Evolutionary conservation across 192 early-diverging fungal genomes (phyloP).

Genomic region (Funneliformis geosporum): DNA sequence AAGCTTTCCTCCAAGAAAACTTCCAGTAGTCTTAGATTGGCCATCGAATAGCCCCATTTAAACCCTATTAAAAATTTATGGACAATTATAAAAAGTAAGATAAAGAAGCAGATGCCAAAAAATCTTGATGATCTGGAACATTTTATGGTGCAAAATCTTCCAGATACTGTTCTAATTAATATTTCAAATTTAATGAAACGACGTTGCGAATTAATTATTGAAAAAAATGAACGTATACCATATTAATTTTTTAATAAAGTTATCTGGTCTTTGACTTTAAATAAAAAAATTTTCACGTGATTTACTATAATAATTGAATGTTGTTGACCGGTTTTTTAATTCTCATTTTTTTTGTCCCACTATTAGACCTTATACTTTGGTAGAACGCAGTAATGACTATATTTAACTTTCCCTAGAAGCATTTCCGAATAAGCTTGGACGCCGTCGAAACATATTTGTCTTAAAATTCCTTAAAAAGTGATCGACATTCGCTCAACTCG

Average conservation of each 20-base stretch:
- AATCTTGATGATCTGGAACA: conserved; percentile 13
- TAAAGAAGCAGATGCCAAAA: conserved; percentile 21
- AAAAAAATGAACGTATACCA: not conserved
- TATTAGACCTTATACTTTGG: too few species aligned
- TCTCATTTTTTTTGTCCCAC: too few species aligned
- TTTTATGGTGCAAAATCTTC: conserved; percentile 2
- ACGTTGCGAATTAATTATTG: not conserved
- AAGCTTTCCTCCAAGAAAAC: conserved; percentile 3
- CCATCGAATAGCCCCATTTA: not conserved
- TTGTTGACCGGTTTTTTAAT: too few species aligned
- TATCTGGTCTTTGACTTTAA: too few species aligned
- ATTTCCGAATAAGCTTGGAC: too few species aligned
- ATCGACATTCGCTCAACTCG: too few species aligned
- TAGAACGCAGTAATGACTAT: too few species aligned
- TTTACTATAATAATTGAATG: too few species aligned
- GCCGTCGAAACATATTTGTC: too few species aligned
- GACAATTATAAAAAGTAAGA: not conserved
- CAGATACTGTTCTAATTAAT: not conserved
- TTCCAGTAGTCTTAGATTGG: conserved; percentile 11
- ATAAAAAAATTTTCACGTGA: too few species aligned
- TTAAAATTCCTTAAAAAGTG: too few species aligned
- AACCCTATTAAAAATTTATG: not conserved
- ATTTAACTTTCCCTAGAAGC: too few species aligned
- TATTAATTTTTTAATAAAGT: not conserved
- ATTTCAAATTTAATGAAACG: not conserved